Percentiles rank a stretch among this genome's conserved stretches.
Evolutionary conservation across 257 asterid genomes (phyloP).

Genomic region (Solanum habrochaites): DNA sequence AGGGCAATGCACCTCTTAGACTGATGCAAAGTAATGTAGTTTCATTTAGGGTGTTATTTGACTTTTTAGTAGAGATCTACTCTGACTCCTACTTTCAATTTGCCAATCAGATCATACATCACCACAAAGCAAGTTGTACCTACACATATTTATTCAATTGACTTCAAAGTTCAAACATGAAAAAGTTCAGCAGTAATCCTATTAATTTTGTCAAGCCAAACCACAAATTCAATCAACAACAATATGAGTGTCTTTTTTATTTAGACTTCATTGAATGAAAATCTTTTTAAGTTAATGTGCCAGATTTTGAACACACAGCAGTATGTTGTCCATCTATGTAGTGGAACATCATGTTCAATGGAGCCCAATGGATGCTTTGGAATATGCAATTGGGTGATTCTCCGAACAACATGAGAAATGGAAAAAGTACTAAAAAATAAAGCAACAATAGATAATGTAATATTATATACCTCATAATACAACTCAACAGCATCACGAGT

Average conservation of each 20-base stretch:
- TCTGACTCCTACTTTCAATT: not conserved
- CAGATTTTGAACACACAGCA: not conserved
- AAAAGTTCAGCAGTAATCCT: not conserved
- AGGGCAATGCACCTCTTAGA: not conserved
- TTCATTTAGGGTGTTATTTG: not conserved
- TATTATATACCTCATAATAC: slow-evolving; percentile 69
- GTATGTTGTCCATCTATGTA: not conserved
- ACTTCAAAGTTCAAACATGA: not conserved
- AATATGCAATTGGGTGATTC: not conserved
- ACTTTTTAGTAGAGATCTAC: not conserved
- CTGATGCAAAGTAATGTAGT: not conserved
- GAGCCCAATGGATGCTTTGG: not conserved
- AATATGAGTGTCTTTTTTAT: not conserved
- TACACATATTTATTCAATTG: not conserved
- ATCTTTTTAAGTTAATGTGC: not conserved
- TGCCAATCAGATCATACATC: not conserved
- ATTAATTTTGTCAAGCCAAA: not conserved
- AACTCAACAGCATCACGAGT: slow-evolving; percentile 74
- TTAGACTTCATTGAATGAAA: not conserved
- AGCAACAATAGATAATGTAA: not conserved
- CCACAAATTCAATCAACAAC: not conserved
- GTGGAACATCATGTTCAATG: not conserved
- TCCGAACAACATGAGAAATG: not conserved
- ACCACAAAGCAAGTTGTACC: not conserved
- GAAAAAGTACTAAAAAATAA: not conserved